Percentiles rank a stretch among this genome's conserved stretches.
These are phyloP conservation scores for Xerocomus amazonicus DNA, from an alignment of 1,284 basidiomycete species.

Conservation along the genomic window DNA sequence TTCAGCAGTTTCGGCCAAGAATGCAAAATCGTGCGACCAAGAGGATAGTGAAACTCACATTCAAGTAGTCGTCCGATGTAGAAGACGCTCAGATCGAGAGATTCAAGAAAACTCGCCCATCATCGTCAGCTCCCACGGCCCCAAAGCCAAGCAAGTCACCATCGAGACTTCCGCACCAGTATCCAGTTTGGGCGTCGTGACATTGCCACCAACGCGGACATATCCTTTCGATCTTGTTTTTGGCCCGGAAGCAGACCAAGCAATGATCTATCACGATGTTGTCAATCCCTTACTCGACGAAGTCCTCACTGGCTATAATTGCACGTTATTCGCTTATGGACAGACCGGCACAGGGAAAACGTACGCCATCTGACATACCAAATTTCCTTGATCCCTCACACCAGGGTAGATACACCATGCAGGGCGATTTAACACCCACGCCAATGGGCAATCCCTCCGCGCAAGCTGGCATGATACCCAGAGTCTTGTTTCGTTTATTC, in stretches of 20 bases:
- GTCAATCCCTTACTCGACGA: slow-evolving; percentile 92
- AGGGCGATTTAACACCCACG: slow-evolving; percentile 81
- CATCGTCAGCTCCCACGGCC: slow-evolving; percentile 73
- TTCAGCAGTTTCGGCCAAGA: slow-evolving; percentile 16
- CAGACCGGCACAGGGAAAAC: slow-evolving; percentile 99
- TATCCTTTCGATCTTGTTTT: slow-evolving; percentile 94
- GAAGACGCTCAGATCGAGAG: slow-evolving; percentile 79
- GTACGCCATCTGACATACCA: slow-evolving; percentile 46
- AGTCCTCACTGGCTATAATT: slow-evolving; percentile 94
- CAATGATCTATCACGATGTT: slow-evolving; percentile 91
- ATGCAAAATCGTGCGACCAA: slow-evolving; percentile 20
- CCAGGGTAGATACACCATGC: slow-evolving; percentile 82
- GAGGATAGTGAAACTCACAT: slow-evolving; percentile 72
- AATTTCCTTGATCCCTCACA: slow-evolving; percentile 9
- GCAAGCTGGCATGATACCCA: slow-evolving; percentile 97
- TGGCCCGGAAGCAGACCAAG: slow-evolving; percentile 96
- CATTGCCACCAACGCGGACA: slow-evolving; percentile 68
- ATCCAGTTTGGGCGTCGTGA: slow-evolving; percentile 64
- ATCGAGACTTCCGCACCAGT: slow-evolving; percentile 71
- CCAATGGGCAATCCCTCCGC: slow-evolving; percentile 85
- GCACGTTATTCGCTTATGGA: slow-evolving; percentile 97
- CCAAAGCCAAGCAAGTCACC: slow-evolving; percentile 70
- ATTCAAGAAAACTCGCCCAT: slow-evolving; percentile 77
- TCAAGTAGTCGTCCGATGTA: slow-evolving; percentile 87
- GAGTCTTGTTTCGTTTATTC: slow-evolving; percentile 91